Conservation (phyloP, 441 rosid genomes). For the Bruguiera hainesii region DNA sequence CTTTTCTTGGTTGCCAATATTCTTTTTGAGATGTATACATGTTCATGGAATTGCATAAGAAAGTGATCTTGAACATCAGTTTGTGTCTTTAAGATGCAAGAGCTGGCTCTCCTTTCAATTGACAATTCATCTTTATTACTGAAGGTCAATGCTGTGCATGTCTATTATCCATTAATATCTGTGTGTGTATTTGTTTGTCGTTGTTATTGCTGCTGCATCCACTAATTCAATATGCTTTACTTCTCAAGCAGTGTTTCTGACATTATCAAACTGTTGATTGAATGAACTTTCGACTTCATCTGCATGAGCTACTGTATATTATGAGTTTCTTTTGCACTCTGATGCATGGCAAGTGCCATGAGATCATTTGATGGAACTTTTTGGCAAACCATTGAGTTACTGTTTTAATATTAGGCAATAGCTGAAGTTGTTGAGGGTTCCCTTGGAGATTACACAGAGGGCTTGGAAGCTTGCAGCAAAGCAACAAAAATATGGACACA, state of each 20-base stretch:
- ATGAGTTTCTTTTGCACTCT: neutral
- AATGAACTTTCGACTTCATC: neutral
- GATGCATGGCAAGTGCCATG: neutral
- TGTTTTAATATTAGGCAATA: conserved; percentile 40
- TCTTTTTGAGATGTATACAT: too few species aligned
- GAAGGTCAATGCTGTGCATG: neutral
- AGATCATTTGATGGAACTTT: neutral
- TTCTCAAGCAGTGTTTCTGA: neutral
- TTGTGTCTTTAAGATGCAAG: too few species aligned
- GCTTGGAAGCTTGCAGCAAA: conserved; percentile 75
- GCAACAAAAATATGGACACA: conserved; percentile 90
- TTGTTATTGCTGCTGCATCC: neutral
- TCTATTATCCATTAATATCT: neutral
- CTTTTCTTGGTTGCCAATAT: too few species aligned
- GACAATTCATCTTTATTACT: too few species aligned
- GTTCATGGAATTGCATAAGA: too few species aligned
- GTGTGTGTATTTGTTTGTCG: neutral
- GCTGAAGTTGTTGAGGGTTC: conserved; percentile 87
- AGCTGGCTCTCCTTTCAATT: too few species aligned
- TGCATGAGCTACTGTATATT: neutral
- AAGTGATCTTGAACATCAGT: too few species aligned
- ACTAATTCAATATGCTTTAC: neutral
- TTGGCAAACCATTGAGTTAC: neutral
- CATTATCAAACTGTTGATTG: neutral
- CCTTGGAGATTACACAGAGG: conserved; percentile 74